Base-by-base conservation (phyloP, 2,329 filamentous ascomycete genomes). In the Ophiostoma tasmaniense region DNA sequence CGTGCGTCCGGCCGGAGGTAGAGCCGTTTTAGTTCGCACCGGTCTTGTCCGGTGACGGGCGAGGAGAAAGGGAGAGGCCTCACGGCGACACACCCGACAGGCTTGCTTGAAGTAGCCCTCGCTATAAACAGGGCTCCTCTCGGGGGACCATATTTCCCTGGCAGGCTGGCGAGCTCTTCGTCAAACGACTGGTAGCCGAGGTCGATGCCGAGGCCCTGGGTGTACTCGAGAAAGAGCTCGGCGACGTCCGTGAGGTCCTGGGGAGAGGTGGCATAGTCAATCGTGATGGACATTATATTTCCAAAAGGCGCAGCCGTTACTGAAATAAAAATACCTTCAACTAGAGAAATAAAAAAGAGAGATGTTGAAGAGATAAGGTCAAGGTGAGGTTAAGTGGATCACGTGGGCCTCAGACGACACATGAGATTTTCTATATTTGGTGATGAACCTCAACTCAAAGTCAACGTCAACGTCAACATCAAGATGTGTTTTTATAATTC, bases 141-240 rank as follows among this genome's bases (percentile, higher is more conserved):
- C 0, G 70, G 70, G 1, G 66, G 13, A 10, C 68, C 66, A 42
- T 73, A 72, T 17, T 70, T 69, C 11, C 71, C 72, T 14, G 71
- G 72, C 62, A 72, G 66, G 13, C 70, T 39, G 10, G 66, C 62
- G 1, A 73, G 52, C 67, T 73, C 71, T 28, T 62, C 30, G 14
- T 64, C 67, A 69, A 72, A 73, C 5, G 70, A 70, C 62, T 73
- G 72, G 68, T 66, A 73, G 35, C 70, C n/a, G 35, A 73, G 72
- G 50, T 73, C 72, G 62, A 73, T 70, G 66, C 66, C 69, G 11
- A 73, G 71, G 45, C 69, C 33, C 59, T 55, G 52, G 8, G 72
- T 65, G 64, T 73, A 72, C 33, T 70, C 71, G 59, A 59, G 42
- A 61, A 73, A 71, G 30, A 73, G 71, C 20, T 35, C 65, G 17